A percentile compares a stretch with the other conserved stretches of the same genome.
These are phyloP conservation scores for Pyrus bretschneideri DNA, from an alignment of 306 rosid genomes.

Conservation along the genomic window DNA sequence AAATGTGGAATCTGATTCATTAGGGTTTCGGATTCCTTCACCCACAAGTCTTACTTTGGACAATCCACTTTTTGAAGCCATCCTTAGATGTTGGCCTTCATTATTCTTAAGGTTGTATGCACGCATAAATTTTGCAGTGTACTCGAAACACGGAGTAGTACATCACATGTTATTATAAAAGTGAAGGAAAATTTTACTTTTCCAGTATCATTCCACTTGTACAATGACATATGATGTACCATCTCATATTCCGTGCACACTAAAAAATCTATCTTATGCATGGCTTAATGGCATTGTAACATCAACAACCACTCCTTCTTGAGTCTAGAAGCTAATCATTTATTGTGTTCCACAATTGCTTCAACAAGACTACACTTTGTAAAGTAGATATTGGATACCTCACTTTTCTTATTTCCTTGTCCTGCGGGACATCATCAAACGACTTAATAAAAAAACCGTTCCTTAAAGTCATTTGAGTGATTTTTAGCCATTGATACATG, in stretches of 20 bases:
- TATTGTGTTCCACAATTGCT: background rate
- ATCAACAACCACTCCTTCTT: background rate
- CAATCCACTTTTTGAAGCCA: slow-evolving; percentile 1
- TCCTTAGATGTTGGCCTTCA: slow-evolving; percentile 3
- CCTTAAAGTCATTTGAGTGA: background rate
- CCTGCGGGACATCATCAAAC: background rate
- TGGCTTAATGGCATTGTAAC: background rate
- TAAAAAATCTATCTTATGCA: too few species aligned
- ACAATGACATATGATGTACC: too few species aligned
- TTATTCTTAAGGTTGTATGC: background rate
- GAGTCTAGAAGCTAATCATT: background rate
- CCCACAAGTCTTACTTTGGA: slow-evolving; percentile 4
- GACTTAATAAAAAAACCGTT: background rate
- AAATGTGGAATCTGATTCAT: background rate
- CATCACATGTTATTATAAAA: too few species aligned
- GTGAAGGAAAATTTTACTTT: too few species aligned
- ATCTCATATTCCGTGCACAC: too few species aligned
- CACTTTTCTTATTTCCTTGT: background rate
- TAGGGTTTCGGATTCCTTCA: slow-evolving; percentile 11
- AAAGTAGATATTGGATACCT: slow-evolving; percentile 14
- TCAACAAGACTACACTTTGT: slow-evolving; percentile 4
- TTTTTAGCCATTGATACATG: background rate
- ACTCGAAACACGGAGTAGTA: too few species aligned
- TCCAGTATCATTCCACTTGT: too few species aligned
- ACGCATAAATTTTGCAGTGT: too few species aligned